Base-by-base conservation (phyloP, 2,329 filamentous ascomycete species). In the Ampelomyces quisqualis region DNA sequence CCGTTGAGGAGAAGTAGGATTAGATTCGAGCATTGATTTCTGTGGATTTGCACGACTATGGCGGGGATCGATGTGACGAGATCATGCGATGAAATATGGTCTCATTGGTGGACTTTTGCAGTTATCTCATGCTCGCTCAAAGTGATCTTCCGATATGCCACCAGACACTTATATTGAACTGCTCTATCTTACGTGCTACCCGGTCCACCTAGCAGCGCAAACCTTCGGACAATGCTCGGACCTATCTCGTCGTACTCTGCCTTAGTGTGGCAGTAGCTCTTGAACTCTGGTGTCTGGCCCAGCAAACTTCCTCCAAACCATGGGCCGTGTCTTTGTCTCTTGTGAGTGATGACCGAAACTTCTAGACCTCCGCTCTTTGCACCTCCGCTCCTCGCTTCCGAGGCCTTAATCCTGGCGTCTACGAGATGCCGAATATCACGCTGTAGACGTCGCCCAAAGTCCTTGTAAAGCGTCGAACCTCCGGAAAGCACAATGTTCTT, bases 401-500 rank as follows among this genome's bases (percentile, higher is more conserved):
- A 96, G 13, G 90, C 90, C 58, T 86, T 84, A 65, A 98, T 96
- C 57, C 93, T 82, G 13, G 85, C 89, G 65, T 98, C 93, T 28
- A 97, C 93, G 44, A 98, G 74, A 66, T 96, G 89, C 72, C 93
- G 88, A 66, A 98, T 98, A 66, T 98, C 94, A 66, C 93, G 84
- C 74, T 98, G 94, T 76, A 98, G 78, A 67, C 93, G 83, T 55
- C 93, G 84, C 18, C 93, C 93, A 71, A 98, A 98, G 72, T 98
- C 90, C 73, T 97, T 96, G 81, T 97, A 98, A 48, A 98, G 77
- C 15, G 93, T 98, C 57, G 90, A 96, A 60, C 93, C 93, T 67
- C 93, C 93, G 3, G 91, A 97, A 24, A 98, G 78, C 23, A 98
- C 93, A 73, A 98, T 98, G 74, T 98, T 98, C 82, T 98, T 98